These are phyloP conservation scores for Exutisphaerella laricina DNA, from an alignment of 2,329 filamentous ascomycete species.

Conservation along the genomic window DNA sequence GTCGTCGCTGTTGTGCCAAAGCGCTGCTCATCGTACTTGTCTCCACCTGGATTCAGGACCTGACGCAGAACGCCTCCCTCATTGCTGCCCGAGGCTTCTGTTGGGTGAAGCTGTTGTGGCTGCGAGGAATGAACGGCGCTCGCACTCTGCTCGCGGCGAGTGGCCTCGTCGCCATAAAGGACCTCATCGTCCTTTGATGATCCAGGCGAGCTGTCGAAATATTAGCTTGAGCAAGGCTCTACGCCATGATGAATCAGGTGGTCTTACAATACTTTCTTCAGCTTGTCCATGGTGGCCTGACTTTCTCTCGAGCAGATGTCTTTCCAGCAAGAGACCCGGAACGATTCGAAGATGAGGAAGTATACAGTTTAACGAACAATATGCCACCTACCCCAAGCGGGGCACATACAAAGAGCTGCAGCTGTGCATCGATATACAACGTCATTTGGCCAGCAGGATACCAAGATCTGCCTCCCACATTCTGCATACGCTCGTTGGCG, in stretches of 20 bases:
- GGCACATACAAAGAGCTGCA: neutral
- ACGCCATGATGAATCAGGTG: too few species aligned
- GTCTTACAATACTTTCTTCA: conserved; percentile 42
- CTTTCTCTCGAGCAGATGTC: neutral
- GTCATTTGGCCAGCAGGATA: conserved; percentile 1
- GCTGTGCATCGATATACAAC: conserved; percentile 1
- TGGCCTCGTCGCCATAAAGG: conserved; percentile 30
- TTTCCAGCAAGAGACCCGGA: neutral
- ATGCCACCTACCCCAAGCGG: neutral
- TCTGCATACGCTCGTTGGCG: neutral
- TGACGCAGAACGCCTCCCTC: conserved; percentile 9
- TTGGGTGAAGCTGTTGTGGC: conserved; percentile 8
- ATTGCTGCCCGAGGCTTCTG: conserved; percentile 9
- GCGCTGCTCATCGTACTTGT: conserved; percentile 21
- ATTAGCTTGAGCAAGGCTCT: conserved; percentile 8
- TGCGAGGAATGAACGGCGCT: conserved; percentile 5
- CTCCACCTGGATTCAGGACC: conserved; percentile 18
- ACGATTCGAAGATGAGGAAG: neutral
- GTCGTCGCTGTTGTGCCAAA: conserved; percentile 15
- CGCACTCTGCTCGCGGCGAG: conserved; percentile 5
- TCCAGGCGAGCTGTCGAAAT: conserved; percentile 24
- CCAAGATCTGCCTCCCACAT: conserved; percentile 3
- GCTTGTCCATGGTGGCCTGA: conserved; percentile 37
- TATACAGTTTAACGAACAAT: conserved; percentile 1
- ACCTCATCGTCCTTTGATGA: conserved; percentile 34